Conservation (phyloP, 2,329 filamentous ascomycete genomes). For the Penicillium sp. region DNA sequence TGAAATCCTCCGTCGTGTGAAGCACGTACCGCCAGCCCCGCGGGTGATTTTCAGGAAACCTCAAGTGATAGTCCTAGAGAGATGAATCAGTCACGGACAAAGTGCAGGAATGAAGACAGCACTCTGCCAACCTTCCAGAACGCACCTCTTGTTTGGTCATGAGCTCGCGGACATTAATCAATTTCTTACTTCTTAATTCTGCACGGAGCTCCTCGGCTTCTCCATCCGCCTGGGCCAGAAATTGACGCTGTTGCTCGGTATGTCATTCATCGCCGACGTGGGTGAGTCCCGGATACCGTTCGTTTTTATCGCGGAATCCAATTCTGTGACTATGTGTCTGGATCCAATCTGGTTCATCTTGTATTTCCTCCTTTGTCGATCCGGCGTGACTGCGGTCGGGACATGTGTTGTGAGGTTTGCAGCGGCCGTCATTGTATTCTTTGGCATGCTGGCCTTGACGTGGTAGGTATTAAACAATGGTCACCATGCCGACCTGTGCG, state of each 20-base stretch:
- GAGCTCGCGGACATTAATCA: background rate
- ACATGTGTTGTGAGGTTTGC: constrained; percentile 4
- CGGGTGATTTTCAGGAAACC: constrained; percentile 49
- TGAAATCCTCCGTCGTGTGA: constrained; percentile 53
- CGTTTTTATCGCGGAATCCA: background rate
- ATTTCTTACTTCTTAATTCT: background rate
- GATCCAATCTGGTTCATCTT: constrained; percentile 3
- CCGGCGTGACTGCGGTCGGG: constrained; percentile 1
- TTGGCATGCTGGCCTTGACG: no score
- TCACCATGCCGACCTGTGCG: no score
- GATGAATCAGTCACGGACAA: background rate
- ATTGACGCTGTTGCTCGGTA: constrained; percentile 1
- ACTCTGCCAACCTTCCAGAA: no score
- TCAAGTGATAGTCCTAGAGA: constrained; percentile 49
- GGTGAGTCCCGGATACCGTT: background rate
- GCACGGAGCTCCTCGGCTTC: constrained; percentile 2
- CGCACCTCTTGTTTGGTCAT: background rate
- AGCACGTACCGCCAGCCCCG: constrained; percentile 57
- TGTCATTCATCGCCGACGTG: constrained; percentile 5
- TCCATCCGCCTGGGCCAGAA: background rate
- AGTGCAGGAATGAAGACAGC: no score
- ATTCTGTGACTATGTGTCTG: background rate
- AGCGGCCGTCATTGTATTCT: no score
- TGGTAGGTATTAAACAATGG: no score
- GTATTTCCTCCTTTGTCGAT: constrained; percentile 1